Evolutionary conservation across 805 yeast species (phyloP).

Genomic region (Candida verbasci): DNA sequence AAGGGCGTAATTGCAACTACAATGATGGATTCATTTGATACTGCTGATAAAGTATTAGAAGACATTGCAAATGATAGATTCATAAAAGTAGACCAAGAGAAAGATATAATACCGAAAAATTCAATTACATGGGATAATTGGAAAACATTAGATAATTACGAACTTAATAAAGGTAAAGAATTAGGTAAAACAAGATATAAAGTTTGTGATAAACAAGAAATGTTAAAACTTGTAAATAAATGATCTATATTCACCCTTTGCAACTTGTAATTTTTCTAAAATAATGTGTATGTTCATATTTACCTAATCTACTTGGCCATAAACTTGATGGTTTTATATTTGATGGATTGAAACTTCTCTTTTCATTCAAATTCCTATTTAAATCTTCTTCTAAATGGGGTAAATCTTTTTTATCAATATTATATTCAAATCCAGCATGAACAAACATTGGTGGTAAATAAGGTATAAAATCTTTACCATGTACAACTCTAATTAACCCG

Average conservation of each 20-base stretch:
- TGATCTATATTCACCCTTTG: constrained; percentile 8
- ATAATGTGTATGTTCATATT: constrained; percentile 28
- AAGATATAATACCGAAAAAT: constrained; percentile 11
- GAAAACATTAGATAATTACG: constrained; percentile 53
- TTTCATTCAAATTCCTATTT: constrained; percentile 10
- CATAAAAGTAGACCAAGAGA: constrained; percentile 17
- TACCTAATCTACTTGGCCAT: constrained; percentile 20
- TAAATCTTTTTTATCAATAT: constrained; percentile 33
- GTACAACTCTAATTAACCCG: constrained; percentile 54
- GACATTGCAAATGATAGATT: constrained; percentile 43
- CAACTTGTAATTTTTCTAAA: constrained; percentile 29
- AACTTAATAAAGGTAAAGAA: constrained; percentile 43
- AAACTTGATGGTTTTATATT: constrained; percentile 11
- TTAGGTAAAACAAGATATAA: constrained; percentile 58
- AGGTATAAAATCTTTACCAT: constrained; percentile 57
- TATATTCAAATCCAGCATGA: constrained; percentile 52
- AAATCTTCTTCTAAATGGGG: constrained; percentile 31
- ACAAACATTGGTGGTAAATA: constrained; percentile 43
- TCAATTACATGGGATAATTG: constrained; percentile 64
- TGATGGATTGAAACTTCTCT: constrained; percentile 8
- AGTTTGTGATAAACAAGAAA: constrained; percentile 41
- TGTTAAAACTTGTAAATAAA: constrained; percentile 40
- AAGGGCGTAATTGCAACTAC: constrained; percentile 89
- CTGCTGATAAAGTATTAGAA: constrained; percentile 59
- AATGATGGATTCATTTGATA: constrained; percentile 75